phyloP scores from a whole-genome alignment of 2,329 filamentous ascomycete species.

The Scedosporium dehoogii region DNA sequence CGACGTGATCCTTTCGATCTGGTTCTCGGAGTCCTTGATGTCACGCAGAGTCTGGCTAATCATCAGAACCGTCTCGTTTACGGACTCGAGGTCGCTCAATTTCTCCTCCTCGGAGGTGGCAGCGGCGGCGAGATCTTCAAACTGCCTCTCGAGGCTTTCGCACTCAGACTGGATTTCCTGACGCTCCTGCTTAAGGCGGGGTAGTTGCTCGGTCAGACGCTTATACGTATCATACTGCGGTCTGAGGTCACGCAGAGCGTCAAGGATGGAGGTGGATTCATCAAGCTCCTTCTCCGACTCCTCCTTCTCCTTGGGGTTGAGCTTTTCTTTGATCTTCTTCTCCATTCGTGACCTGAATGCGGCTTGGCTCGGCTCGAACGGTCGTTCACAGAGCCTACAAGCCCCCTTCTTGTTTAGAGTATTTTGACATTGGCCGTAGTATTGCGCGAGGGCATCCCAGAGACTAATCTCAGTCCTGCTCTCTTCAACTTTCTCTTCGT shows the following conservation, averaged over 20 bases:
- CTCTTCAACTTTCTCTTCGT: conserved; percentile 48
- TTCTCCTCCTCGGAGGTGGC: conserved; percentile 56
- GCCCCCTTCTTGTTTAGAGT: conserved; percentile 57
- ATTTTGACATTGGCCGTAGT: conserved; percentile 59
- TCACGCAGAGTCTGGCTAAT: conserved; percentile 67
- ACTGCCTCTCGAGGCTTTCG: conserved; percentile 44
- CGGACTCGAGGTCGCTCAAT: conserved; percentile 63
- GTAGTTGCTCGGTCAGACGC: conserved; percentile 62
- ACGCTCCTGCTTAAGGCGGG: conserved; percentile 54
- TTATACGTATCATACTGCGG: conserved; percentile 65
- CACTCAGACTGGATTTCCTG: conserved; percentile 51
- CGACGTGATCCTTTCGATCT: conserved; percentile 65
- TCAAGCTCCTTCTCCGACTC: conserved; percentile 53
- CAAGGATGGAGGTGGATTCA: conserved; percentile 37
- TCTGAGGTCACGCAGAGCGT: conserved; percentile 51
- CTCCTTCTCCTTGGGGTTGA: conserved; percentile 52
- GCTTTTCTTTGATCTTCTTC: conserved; percentile 54
- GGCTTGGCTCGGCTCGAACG: conserved; percentile 50
- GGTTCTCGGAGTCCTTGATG: conserved; percentile 57
- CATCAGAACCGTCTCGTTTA: conserved; percentile 65
- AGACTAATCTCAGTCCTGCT: conserved; percentile 59
- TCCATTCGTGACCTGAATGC: conserved; percentile 53
- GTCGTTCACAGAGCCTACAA: conserved; percentile 67
- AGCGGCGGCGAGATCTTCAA: conserved; percentile 58
- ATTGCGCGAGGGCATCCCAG: conserved; percentile 59